Percentiles rank a stretch among this genome's conserved stretches.
phyloP scores from a whole-genome alignment of 1,284 basidiomycete genomes.

The Fomitopsis palustris region DNA sequence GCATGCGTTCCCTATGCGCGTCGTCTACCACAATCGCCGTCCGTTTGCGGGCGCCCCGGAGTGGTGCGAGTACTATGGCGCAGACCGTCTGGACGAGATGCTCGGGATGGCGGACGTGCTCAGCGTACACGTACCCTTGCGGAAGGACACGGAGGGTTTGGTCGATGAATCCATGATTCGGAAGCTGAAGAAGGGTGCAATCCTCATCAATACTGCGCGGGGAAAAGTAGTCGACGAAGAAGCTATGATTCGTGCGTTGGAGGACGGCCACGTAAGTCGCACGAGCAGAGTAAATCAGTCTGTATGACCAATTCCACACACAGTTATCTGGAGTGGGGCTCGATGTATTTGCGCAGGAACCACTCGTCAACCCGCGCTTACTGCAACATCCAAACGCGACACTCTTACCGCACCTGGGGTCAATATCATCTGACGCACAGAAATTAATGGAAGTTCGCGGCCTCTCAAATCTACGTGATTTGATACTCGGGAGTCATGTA shows the following conservation, averaged over 20 bases:
- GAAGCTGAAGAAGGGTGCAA: conserved; percentile 74
- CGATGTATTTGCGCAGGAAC: conserved; percentile 90
- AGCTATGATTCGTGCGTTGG: conserved; percentile 80
- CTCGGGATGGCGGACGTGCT: conserved; percentile 78
- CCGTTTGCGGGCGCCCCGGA: conserved; percentile 57
- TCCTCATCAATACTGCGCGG: conserved; percentile 88
- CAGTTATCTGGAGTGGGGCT: conserved; percentile 83
- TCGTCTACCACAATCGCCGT: conserved; percentile 78
- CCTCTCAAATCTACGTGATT: conserved; percentile 68
- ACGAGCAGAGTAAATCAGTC: no score
- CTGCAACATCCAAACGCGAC: conserved; percentile 80
- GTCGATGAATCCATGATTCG: conserved; percentile 81
- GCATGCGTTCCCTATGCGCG: conserved; percentile 81
- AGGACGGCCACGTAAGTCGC: conserved; percentile 75
- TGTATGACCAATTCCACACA: no score
- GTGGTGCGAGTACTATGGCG: conserved; percentile 74
- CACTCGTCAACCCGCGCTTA: conserved; percentile 77
- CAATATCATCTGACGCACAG: conserved; percentile 80
- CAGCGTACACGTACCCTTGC: conserved; percentile 71
- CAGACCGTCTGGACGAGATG: conserved; percentile 65
- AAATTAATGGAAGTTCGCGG: conserved; percentile 83
- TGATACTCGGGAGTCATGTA: conserved; percentile 57
- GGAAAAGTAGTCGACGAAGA: conserved; percentile 89
- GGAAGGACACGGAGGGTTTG: conserved; percentile 70
- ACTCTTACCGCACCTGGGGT: conserved; percentile 89